These are phyloP conservation scores for Cairneyella variabilis DNA, from an alignment of 495 filamentous ascomycete species.

Conservation along the genomic window DNA sequence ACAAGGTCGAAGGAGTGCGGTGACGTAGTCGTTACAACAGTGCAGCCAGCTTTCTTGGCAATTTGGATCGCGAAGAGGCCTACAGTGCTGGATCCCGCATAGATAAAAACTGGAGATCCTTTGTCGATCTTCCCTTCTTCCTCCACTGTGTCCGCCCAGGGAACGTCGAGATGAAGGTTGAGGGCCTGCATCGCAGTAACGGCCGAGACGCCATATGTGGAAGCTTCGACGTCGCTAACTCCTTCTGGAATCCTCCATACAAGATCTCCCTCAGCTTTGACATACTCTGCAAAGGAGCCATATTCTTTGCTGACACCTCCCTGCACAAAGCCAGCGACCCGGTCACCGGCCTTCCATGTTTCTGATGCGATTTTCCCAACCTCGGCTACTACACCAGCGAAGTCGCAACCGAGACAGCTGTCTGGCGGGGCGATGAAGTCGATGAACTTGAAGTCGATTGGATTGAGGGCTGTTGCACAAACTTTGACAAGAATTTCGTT, in stretches of 20 bases:
- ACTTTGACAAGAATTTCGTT: no score
- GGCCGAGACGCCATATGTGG: conserved; percentile 48
- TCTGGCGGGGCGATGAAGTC: conserved; percentile 28
- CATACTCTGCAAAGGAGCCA: conserved; percentile 52
- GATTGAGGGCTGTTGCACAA: no score
- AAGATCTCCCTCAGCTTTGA: conserved; percentile 29
- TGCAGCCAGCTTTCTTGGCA: conserved; percentile 46
- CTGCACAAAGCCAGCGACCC: conserved; percentile 34
- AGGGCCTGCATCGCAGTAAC: conserved; percentile 42
- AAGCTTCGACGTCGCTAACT: conserved; percentile 42
- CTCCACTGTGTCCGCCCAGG: conserved; percentile 8
- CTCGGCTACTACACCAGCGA: conserved; percentile 39
- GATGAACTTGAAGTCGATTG: conserved; percentile 34
- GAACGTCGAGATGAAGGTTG: conserved; percentile 33
- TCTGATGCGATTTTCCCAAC: conserved; percentile 39
- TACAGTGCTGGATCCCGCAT: conserved; percentile 57
- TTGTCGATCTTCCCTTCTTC: neutral
- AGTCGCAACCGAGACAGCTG: conserved; percentile 38
- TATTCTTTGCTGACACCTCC: conserved; percentile 39
- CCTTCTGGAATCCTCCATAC: conserved; percentile 42
- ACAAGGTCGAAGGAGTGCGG: conserved; percentile 49
- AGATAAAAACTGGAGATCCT: conserved; percentile 42
- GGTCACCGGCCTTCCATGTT: conserved; percentile 43
- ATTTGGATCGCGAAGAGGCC: conserved; percentile 62
- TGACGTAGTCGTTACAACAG: conserved; percentile 51